Conservation (phyloP, 768 basidiomycete genomes). For the Holtermanniella nyarrowii region DNA sequence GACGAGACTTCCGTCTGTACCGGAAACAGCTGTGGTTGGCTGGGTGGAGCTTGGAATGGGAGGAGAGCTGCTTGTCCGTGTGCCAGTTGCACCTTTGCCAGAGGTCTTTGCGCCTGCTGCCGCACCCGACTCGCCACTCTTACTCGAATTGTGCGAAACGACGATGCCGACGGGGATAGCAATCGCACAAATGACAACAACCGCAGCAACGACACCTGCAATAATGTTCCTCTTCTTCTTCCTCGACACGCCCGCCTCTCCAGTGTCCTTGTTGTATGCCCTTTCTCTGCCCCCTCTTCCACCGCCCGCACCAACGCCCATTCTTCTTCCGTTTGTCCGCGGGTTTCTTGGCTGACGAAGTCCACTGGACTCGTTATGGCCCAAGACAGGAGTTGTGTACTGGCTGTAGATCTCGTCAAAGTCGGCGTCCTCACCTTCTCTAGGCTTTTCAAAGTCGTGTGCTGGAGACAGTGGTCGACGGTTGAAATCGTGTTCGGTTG, state of each 20-base stretch:
- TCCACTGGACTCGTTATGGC: neutral
- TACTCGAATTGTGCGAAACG: neutral
- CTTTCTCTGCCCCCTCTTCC: too few relatives aligned
- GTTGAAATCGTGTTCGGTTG: neutral
- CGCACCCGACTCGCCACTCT: too few relatives aligned
- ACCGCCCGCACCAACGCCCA: neutral
- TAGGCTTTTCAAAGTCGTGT: neutral
- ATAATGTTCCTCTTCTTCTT: slow-evolving; percentile 10
- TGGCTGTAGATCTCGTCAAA: neutral
- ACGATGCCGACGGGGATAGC: neutral
- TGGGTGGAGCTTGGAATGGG: slow-evolving; percentile 5
- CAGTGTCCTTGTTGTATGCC: neutral
- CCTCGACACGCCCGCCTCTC: neutral
- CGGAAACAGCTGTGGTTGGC: slow-evolving; percentile 14
- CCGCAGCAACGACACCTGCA: slow-evolving; percentile 45
- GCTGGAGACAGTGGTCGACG: neutral
- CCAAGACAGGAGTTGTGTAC: neutral
- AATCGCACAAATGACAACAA: slow-evolving; percentile 42
- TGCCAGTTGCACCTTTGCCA: neutral
- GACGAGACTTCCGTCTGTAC: slow-evolving; percentile 24
- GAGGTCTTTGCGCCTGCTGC: too few relatives aligned
- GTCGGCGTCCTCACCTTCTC: neutral
- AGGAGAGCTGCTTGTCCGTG: neutral
- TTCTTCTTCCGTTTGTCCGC: too few relatives aligned
- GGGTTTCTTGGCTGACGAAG: neutral